Base-by-base conservation (phyloP, 2,329 filamentous ascomycete genomes). In the Colletotrichum filicis region DNA sequence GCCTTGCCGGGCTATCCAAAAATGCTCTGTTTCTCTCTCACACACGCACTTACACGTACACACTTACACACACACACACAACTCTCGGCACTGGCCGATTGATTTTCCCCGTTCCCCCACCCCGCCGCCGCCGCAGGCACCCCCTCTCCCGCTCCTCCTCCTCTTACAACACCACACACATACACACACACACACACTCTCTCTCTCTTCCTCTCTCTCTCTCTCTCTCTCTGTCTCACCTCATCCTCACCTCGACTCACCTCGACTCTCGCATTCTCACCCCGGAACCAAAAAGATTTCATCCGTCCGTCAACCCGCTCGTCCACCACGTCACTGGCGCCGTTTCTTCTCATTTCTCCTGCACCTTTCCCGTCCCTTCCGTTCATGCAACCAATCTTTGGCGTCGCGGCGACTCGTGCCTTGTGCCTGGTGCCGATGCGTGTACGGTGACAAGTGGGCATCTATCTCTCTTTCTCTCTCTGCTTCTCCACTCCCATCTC, bases 41-140 rank as follows among this genome's bases (percentile, higher is more conserved):
- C 35, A 16, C 42, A 19, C 7, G 6, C 6, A 46, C 42, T 19
- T 19, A 19, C 16, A 30, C 53, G 5, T 16, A 37, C 35, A 46
- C 42, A 19, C 19, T 19, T 16, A 19, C 14, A 19, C 16, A 46
- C 37, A 35, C 12, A 16, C 16, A 30, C 53, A 24, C 53, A 59
- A 30, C 55, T 28, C 46, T 70, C 60, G 70, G 70, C 66, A 69
- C 53, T 66, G 60, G 66, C 66, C 70, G 70, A 65, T 32, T 49
- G 24, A 28, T 60, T 42, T 30, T 16, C 26, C 60, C 30, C 14
- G 11, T 26, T 26, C 7, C 8, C 28, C 12, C 16, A 6, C 26
- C 55, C 14, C 12, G 5, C 26, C 9, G 16, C 9, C 49, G 49
- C 14, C 14, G 22, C 22, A 56, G 46, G 28, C 61, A 52, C 42